Percentiles rank a stretch among this genome's conserved stretches.
phyloP scores from a whole-genome alignment of 2,329 filamentous ascomycete genomes.

The Calonectria crousiana region DNA sequence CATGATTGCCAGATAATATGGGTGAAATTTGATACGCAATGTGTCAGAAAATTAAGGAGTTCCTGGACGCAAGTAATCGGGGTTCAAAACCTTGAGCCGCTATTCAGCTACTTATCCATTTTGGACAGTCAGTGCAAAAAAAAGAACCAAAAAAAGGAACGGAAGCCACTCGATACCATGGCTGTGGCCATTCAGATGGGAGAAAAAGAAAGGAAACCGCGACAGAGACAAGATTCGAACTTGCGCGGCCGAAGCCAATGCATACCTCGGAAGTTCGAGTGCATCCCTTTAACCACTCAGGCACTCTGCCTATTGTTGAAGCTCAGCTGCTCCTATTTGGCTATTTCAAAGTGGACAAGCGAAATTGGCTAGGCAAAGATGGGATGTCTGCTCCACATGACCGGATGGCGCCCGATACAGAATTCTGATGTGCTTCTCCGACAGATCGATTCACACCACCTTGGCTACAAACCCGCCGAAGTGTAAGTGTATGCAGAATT shows the following conservation, averaged over 20 bases:
- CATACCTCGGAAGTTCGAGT: neutral
- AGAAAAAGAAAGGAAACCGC: neutral
- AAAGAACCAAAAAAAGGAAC: neutral
- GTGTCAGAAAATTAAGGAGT: neutral
- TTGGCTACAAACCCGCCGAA: too few species aligned
- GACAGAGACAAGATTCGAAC: neutral
- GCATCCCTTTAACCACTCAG: neutral
- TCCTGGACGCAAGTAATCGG: neutral
- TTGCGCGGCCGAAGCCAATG: neutral
- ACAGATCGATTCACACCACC: too few species aligned
- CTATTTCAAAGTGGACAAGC: neutral
- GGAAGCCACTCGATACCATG: neutral
- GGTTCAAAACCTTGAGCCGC: accelerated
- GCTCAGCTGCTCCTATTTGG: neutral
- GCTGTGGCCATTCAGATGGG: neutral
- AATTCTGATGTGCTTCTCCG: neutral
- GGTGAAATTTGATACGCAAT: neutral
- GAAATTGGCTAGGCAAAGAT: neutral
- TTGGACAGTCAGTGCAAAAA: neutral
- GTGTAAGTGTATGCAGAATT: too few species aligned
- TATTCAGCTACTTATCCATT: neutral
- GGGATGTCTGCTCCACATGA: neutral
- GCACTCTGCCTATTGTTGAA: neutral
- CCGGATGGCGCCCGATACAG: neutral
- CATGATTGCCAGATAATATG: neutral